Evolutionary conservation across 1,139 yeast species (phyloP), one percentile per base, ranked within the genome.

Genomic region (Magnusiomyces suaveolens): DNA sequence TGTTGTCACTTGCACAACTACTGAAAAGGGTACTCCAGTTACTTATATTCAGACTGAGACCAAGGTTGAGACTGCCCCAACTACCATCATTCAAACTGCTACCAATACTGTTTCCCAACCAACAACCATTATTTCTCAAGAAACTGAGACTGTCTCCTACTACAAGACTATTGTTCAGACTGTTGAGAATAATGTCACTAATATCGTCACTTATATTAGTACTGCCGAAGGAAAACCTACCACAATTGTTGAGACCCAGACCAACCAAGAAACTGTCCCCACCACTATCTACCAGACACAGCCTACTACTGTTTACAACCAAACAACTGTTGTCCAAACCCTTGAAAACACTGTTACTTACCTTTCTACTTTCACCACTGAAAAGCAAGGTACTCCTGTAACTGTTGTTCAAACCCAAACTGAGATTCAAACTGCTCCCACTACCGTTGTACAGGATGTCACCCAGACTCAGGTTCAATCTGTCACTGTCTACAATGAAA

Each of bases 331-430:
- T 41, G 44, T 41, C 18, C 24, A 47, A 33, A 47, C 50, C 21
- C 38, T 46, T 46, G 48, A 46, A 46, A 46, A 46, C 24, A 26
- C 36, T 16, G 48, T 46, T n/a, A 46, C 48, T n/a, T 33, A 18
- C 23, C 23, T 47, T 33, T 20, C 51, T n/a, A 49, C 51, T 39
- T 49, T 25, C 24, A 29, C 24, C 20, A 41, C 46, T 39, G 26
- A n/a, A 4, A 18, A n/a, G 8, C 46, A 41, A 24, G 51, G 51
- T 39, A 29, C 36, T 33, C 36, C 46, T 2, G 46, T 49, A 2
- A 49, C 51, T n/a, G 51, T 49, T 39, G 26, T 43, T 26, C 24
- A 49, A 39, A 41, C 51, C 41, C 51, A 49, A 26, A 47, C 50
- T 18, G 16, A 47, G n/a, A 16, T 36, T 33, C 29, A 47, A 21